A percentile compares a stretch with the other conserved stretches of the same genome.
Evolutionary conservation across 257 asterid genomes (phyloP).

Genomic region (Scutellaria galericulata): DNA sequence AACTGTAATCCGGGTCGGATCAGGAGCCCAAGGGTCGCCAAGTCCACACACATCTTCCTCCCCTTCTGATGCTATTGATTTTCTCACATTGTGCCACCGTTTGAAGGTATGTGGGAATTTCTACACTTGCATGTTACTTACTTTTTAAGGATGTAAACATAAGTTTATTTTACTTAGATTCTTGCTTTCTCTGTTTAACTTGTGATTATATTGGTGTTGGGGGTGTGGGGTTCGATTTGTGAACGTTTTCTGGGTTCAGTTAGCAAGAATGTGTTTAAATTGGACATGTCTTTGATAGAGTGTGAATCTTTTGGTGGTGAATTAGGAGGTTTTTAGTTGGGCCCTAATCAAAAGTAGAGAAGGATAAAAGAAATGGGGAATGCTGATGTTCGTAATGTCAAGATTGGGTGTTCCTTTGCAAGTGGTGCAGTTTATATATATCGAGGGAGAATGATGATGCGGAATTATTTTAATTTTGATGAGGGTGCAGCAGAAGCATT

Average conservation of each 20-base stretch:
- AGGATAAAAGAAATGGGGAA: background rate
- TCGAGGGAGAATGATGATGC: background rate
- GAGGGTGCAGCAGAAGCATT: background rate
- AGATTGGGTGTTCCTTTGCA: too few relatives aligned
- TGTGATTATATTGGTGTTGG: background rate
- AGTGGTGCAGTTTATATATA: too few relatives aligned
- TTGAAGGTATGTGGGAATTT: conserved; percentile 60
- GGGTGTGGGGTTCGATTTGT: conserved; percentile 1
- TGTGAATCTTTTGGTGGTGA: background rate
- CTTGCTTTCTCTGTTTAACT: background rate
- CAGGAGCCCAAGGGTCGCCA: conserved; percentile 46
- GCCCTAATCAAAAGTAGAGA: background rate
- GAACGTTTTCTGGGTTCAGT: background rate
- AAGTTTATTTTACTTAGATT: background rate
- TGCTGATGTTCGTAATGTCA: background rate
- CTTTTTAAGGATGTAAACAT: background rate
- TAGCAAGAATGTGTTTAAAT: background rate
- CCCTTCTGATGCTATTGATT: conserved; percentile 78
- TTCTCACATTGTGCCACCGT: conserved; percentile 86
- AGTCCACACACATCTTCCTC: conserved; percentile 45
- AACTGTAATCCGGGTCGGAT: conserved; percentile 41
- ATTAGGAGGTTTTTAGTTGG: background rate
- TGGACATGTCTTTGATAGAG: conserved; percentile 10
- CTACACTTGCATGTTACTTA: conserved; percentile 12
- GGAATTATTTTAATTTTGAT: background rate